phyloP scores from a whole-genome alignment of 495 filamentous ascomycete species.

The Lichenothelia convexa region DNA sequence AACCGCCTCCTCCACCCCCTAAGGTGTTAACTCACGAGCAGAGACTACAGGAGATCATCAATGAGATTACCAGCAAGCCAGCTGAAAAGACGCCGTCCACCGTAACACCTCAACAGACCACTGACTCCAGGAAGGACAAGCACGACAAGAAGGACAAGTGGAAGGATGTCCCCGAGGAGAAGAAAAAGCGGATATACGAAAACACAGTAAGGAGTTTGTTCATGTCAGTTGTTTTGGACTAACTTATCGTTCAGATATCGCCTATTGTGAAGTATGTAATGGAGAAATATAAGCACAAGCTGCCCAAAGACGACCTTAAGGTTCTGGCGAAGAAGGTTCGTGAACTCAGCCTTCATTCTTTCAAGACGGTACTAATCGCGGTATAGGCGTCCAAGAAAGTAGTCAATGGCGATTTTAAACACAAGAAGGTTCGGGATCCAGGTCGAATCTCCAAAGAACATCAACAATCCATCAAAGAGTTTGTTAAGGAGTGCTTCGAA shows the following conservation, averaged over 20 bases:
- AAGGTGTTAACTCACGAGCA: conserved; percentile 49
- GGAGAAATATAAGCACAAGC: conserved; percentile 66
- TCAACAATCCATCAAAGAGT: conserved; percentile 60
- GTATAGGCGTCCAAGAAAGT: conserved; percentile 57
- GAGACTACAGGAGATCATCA: conserved; percentile 66
- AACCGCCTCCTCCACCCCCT: conserved; percentile 38
- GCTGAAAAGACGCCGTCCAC: conserved; percentile 37
- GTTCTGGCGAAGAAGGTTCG: conserved; percentile 66
- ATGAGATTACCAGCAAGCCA: conserved; percentile 51
- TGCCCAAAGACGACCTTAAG: conserved; percentile 77
- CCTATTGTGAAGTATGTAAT: conserved; percentile 71
- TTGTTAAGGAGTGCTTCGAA: conserved; percentile 69
- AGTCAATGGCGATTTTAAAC: conserved; percentile 76
- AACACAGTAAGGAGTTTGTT: conserved; percentile 46
- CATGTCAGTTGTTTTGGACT: background rate
- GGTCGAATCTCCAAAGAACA: conserved; percentile 63
- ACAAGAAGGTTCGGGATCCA: conserved; percentile 64
- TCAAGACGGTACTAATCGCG: background rate
- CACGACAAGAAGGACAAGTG: conserved; percentile 66
- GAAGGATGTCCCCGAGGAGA: conserved; percentile 59
- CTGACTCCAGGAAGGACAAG: conserved; percentile 33
- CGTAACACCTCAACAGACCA: conserved; percentile 26
- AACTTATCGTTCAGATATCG: conserved; percentile 37
- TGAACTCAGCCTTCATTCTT: background rate
- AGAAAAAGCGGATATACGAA: conserved; percentile 84